Evolutionary conservation across 1,284 basidiomycete genomes (phyloP).

Genomic region (Trichosporon inkin): DNA sequence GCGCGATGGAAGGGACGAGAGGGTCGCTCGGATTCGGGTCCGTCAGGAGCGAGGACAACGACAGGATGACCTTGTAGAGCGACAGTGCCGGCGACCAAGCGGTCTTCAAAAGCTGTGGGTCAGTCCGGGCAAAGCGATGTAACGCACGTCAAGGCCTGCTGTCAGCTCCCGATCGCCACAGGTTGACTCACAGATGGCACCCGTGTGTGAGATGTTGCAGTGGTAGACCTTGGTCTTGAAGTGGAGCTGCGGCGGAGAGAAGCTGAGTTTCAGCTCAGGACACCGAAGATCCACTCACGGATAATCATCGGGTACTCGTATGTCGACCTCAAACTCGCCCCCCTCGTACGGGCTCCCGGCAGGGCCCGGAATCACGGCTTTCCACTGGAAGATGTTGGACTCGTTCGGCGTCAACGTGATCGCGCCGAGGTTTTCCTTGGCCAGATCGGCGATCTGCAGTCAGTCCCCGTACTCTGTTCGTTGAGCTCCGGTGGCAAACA

Average conservation of each 20-base stretch:
- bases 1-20: constrained; percentile 55
- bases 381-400: constrained; percentile 60
- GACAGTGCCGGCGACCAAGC: constrained; percentile 89
- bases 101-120: constrained; percentile 71
- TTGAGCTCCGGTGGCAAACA: neutral
- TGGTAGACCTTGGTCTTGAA: constrained; percentile 87
- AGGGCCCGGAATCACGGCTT: constrained; percentile 71
- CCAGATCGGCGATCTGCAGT: constrained; percentile 63
- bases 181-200: constrained; percentile 47
- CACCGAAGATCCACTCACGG: constrained; percentile 58
- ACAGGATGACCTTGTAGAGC: constrained; percentile 85
- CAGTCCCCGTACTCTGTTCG: constrained; percentile 9
- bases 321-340: constrained; percentile 72
- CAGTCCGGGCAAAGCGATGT: neutral
- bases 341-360: constrained; percentile 83
- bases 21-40: constrained; percentile 93
- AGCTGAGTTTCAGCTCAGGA: constrained; percentile 54
- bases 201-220: constrained; percentile 77
- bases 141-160: constrained; percentile 46
- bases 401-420: constrained; percentile 67
- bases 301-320: constrained; percentile 69
- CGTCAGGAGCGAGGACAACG: constrained; percentile 93
- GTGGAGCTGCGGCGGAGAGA: constrained; percentile 72
- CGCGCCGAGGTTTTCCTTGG: constrained; percentile 74
- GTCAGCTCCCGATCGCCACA: constrained; percentile 16